Evolutionary conservation across 2,329 filamentous ascomycete species (phyloP), one percentile per base, ranked within the genome.

Genomic region (Sporothrix pallida): DNA sequence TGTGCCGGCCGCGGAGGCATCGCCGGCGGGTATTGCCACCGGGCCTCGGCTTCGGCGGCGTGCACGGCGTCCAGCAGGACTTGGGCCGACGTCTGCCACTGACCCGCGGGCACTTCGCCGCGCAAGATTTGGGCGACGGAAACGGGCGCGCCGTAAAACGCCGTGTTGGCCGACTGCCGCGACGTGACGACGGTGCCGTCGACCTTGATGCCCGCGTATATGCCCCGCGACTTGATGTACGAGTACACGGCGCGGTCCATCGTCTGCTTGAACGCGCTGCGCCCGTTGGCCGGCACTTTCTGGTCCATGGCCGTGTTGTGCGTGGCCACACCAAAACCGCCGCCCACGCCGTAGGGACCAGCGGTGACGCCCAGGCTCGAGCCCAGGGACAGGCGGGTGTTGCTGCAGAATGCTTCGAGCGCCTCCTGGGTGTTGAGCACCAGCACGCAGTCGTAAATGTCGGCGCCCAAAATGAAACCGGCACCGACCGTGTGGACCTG

Each of bases 101-200:
- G 70, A 8, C 75, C 76, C 12, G 73, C 60, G 0, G 80, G 78
- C 0, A 86, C 83, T 56, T 85, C 82, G 31, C 85, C 86, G 3
- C 79, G 81, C 13, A 89, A 79, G 72, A 89, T 88, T 74, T 82
- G 81, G 31, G 84, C 81, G 0, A 85, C 86, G 0, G 83, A 77
- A 31, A 88, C 78, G 4, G 79, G 77, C n/a, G 92, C 86, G 26
- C 92, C 91, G 80, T 97, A 97, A 79, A 97, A 97, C 6, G 89
- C 88, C 71, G 93, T 91, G 78, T 98, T 98, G 79, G 95, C 95
- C 74, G 95, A 93, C n/a, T 89, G 91, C 70, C 94, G 89, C 81
- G 97, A 93, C 37, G 95, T 92, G 68, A 97, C 87, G 12, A 97
- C 88, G 0, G 94, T 97, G 37, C 95, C 95, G 79, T 97, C 94